phyloP scores from a whole-genome alignment of 2,329 filamentous ascomycete species.

The Fusarium torreyae region DNA sequence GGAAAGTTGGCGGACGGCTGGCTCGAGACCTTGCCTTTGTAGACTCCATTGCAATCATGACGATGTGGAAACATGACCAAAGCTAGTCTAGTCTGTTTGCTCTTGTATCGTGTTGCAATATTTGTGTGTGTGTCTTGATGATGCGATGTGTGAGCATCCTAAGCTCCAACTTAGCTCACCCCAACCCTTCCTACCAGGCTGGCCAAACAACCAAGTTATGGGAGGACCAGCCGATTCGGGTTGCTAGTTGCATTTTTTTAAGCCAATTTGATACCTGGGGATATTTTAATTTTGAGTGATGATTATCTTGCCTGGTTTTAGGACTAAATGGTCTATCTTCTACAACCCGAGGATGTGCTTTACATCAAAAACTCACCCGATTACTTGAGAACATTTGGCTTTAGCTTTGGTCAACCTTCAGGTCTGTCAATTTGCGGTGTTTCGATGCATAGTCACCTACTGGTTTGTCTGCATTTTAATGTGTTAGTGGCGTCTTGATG shows the following conservation, averaged over 20 bases:
- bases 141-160: not conserved
- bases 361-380: too few relatives aligned
- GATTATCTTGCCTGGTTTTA: too few relatives aligned
- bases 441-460: not conserved
- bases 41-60: not conserved
- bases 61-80: not conserved
- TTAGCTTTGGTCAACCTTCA: not conserved
- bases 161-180: not conserved
- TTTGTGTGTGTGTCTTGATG: not conserved
- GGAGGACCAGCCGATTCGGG: too few relatives aligned
- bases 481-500: constrained; percentile 24
- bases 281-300: too few relatives aligned
- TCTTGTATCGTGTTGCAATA: not conserved
- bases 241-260: too few relatives aligned
- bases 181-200: not conserved
- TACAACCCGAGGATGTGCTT: not conserved
- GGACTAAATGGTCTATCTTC: not conserved
- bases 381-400: not conserved
- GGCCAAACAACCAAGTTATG: too few relatives aligned
- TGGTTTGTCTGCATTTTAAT: not conserved
- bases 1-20: constrained; percentile 3
- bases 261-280: too few relatives aligned
- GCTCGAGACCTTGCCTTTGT: not conserved
- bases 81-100: not conserved
- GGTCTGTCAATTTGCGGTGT: constrained; percentile 2